Evolutionary conservation across 495 filamentous ascomycete species (phyloP).

Genomic region (Penicillium daleae): DNA sequence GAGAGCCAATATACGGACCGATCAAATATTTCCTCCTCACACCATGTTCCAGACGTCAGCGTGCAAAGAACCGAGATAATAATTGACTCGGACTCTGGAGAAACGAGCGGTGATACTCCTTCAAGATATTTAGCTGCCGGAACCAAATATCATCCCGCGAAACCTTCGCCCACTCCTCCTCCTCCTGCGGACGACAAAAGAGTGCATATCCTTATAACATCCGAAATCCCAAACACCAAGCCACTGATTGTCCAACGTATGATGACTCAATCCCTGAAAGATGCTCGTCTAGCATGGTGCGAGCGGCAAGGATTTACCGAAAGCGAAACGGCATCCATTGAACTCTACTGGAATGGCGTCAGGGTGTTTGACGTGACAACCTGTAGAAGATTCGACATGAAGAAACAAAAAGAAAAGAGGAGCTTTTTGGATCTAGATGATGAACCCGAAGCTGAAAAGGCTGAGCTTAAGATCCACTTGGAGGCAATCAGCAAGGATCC

Average conservation of each 20-base stretch:
- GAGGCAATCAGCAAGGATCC: conserved; percentile 71
- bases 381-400: conserved; percentile 65
- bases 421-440: conserved; percentile 39
- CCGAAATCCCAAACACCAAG: conserved; percentile 61
- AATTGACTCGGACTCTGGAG: neutral
- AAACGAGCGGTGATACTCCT: neutral
- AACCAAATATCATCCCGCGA: neutral
- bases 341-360: conserved; percentile 78
- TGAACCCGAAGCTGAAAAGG: conserved; percentile 30
- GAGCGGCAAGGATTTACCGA: conserved; percentile 56
- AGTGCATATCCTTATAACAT: conserved; percentile 75
- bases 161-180: neutral
- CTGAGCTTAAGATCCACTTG: conserved; percentile 56
- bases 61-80: neutral
- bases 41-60: neutral
- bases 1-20: neutral
- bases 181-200: conserved; percentile 40
- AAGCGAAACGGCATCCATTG: conserved; percentile 55
- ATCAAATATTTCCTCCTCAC: neutral
- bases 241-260: conserved; percentile 70
- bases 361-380: conserved; percentile 75
- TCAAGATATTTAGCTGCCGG: neutral
- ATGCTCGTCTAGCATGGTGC: conserved; percentile 71
- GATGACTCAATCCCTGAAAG: conserved; percentile 64
- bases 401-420: conserved; percentile 41